A percentile compares a stretch with the other conserved stretches of the same genome.
Conservation (phyloP, 2,329 filamentous ascomycete genomes). For the Claviceps pusilla region DNA sequence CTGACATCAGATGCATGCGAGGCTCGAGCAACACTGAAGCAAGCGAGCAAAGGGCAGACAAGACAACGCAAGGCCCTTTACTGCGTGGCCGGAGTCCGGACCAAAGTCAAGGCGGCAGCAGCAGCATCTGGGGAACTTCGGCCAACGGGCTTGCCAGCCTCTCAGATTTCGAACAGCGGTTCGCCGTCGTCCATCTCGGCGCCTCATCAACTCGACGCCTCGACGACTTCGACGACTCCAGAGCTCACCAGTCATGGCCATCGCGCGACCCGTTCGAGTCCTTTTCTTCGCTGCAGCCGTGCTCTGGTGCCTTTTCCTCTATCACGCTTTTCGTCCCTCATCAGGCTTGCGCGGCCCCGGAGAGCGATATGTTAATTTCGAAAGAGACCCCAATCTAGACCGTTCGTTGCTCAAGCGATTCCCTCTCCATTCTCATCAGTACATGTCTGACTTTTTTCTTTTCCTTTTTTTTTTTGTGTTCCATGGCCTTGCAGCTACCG, state of each 20-base stretch:
- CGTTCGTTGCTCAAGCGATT: constrained; percentile 38
- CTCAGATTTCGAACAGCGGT: not conserved
- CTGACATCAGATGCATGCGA: not conserved
- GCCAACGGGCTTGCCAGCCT: not conserved
- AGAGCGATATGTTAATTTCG: constrained; percentile 40
- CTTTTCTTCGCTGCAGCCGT: constrained; percentile 56
- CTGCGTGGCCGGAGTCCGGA: not conserved
- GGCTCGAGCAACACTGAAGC: not conserved
- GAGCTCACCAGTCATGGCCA: constrained; percentile 45
- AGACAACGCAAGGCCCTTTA: not conserved
- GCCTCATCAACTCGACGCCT: not conserved
- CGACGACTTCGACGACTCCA: not conserved
- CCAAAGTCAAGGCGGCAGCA: not conserved
- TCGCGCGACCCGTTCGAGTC: constrained; percentile 72
- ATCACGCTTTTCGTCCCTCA: constrained; percentile 53
- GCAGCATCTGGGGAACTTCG: not conserved
- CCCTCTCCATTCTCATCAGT: not conserved
- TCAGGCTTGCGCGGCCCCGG: constrained; percentile 27
- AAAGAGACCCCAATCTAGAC: constrained; percentile 73
- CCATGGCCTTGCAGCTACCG: constrained; percentile 45
- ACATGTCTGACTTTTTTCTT: constrained; percentile 6
- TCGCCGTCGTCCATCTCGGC: not conserved
- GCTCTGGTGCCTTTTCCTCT: constrained; percentile 65
- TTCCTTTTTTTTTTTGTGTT: too few species aligned
- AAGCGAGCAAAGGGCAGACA: not conserved